Conservation (phyloP, 2,329 filamentous ascomycete genomes). For the Mariannaea elegans region DNA sequence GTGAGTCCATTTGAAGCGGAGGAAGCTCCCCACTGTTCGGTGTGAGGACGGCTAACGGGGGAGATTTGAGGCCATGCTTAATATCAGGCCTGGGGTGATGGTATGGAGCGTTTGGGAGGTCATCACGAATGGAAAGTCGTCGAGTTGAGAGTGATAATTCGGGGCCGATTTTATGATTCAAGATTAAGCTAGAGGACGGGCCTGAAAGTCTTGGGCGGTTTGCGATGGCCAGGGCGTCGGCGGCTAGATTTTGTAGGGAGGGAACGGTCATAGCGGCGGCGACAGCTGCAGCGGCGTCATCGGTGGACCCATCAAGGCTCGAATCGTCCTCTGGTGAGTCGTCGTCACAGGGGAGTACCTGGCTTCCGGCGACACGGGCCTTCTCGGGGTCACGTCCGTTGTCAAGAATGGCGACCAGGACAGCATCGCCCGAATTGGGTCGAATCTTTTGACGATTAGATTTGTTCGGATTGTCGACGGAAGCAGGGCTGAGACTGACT, state of each 20-base stretch:
- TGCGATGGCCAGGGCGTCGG: slow-evolving; percentile 38
- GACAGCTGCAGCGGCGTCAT: slow-evolving; percentile 30
- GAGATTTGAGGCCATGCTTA: slow-evolving; percentile 33
- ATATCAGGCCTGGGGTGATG: slow-evolving; percentile 12
- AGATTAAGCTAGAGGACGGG: slow-evolving; percentile 16
- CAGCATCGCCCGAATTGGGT: slow-evolving; percentile 69
- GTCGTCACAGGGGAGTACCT: slow-evolving; percentile 59
- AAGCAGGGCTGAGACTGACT: slow-evolving; percentile 46
- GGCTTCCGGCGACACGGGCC: slow-evolving; percentile 63
- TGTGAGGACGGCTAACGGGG: slow-evolving; percentile 33
- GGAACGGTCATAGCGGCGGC: slow-evolving; percentile 33
- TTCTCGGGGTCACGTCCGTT: slow-evolving; percentile 72
- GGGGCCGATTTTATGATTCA: slow-evolving; percentile 31
- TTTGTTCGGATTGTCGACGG: slow-evolving; percentile 53
- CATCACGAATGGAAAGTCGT: slow-evolving; percentile 47
- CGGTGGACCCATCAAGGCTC: slow-evolving; percentile 20
- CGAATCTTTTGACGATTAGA: slow-evolving; percentile 63
- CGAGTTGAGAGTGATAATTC: slow-evolving; percentile 44
- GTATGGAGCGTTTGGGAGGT: slow-evolving; percentile 27
- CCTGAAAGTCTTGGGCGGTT: slow-evolving; percentile 21
- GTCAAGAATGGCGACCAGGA: slow-evolving; percentile 72
- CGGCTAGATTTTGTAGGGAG: slow-evolving; percentile 44
- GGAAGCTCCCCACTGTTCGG: slow-evolving; percentile 45
- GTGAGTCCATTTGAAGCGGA: slow-evolving; percentile 49
- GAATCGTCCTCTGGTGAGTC: slow-evolving; percentile 37